phyloP scores from a whole-genome alignment of 345 rosid genomes.

The Lepidium africanum region DNA sequence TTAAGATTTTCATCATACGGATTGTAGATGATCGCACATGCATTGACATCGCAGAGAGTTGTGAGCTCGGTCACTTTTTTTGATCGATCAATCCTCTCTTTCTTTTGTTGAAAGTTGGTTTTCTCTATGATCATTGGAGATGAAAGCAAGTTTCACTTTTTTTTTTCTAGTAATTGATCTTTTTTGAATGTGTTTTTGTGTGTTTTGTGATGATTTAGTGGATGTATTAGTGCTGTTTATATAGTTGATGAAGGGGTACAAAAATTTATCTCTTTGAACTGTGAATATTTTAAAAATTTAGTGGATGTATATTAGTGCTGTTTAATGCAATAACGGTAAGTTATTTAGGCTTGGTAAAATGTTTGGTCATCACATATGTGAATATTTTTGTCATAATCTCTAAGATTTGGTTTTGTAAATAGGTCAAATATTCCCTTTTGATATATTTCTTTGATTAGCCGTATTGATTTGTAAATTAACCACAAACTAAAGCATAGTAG shows the following conservation, averaged over 20 bases:
- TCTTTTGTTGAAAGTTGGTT: slow-evolving; percentile 27
- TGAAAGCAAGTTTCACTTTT: slow-evolving; percentile 31
- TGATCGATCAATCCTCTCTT: not conserved
- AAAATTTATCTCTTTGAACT: not conserved
- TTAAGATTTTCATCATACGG: too few relatives aligned
- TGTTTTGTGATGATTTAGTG: not conserved
- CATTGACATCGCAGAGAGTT: not conserved
- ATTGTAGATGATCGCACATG: not conserved
- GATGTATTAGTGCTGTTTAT: not conserved
- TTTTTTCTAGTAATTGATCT: slow-evolving; percentile 26
- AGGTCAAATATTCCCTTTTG: not conserved
- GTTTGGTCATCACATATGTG: too few relatives aligned
- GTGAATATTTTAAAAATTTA: too few relatives aligned
- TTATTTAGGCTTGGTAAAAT: not conserved
- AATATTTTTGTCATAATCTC: not conserved
- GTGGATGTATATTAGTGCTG: not conserved
- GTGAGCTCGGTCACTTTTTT: not conserved
- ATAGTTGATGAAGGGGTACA: not conserved
- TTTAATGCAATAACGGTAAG: not conserved
- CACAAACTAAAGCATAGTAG: not conserved
- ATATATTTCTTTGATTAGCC: not conserved
- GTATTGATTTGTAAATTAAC: not conserved
- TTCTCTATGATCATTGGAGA: slow-evolving; percentile 27
- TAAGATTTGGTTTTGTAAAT: not conserved
- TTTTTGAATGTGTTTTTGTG: not conserved